These are phyloP conservation scores for Linnemannia exigua DNA, from an alignment of 192 early-diverging fungal genomes.

Conservation along the genomic window DNA sequence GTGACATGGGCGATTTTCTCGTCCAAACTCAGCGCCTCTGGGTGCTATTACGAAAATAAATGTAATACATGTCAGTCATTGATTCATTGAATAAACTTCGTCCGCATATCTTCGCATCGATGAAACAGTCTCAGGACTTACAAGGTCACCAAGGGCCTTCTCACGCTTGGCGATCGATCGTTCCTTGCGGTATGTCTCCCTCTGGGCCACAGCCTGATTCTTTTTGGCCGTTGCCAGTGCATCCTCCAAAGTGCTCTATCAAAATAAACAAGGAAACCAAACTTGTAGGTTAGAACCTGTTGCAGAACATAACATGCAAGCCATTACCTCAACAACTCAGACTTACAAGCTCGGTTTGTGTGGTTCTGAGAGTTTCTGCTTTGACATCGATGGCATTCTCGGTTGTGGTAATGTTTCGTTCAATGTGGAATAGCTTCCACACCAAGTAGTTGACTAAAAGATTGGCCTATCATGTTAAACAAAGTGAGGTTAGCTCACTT, in stretches of 20 bases:
- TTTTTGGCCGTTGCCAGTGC: slow-evolving; percentile 75
- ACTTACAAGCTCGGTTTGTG: slow-evolving; percentile 63
- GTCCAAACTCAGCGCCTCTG: slow-evolving; percentile 71
- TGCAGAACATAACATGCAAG: background rate
- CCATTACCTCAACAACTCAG: background rate
- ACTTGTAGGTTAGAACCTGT: background rate
- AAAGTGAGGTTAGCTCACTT: background rate
- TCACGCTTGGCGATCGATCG: slow-evolving; percentile 79
- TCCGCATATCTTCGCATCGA: background rate
- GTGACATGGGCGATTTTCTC: slow-evolving; percentile 82
- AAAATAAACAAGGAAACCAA: background rate
- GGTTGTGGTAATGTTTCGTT: slow-evolving; percentile 72
- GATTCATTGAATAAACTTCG: background rate
- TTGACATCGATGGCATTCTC: slow-evolving; percentile 71
- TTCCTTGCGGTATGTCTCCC: slow-evolving; percentile 80
- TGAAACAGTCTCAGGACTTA: slow-evolving; percentile 20
- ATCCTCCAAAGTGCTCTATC: slow-evolving; percentile 65
- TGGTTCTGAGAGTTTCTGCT: slow-evolving; percentile 57
- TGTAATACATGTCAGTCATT: slow-evolving; percentile 1
- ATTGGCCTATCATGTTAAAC: slow-evolving; percentile 61
- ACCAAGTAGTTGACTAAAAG: slow-evolving; percentile 80
- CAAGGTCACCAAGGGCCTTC: slow-evolving; percentile 79
- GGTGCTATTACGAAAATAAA: slow-evolving; percentile 61
- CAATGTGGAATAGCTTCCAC: slow-evolving; percentile 94
- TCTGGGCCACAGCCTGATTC: slow-evolving; percentile 80